Evolutionary conservation across 805 yeast genomes (phyloP).

Genomic region (Monosporozyma aerobia): DNA sequence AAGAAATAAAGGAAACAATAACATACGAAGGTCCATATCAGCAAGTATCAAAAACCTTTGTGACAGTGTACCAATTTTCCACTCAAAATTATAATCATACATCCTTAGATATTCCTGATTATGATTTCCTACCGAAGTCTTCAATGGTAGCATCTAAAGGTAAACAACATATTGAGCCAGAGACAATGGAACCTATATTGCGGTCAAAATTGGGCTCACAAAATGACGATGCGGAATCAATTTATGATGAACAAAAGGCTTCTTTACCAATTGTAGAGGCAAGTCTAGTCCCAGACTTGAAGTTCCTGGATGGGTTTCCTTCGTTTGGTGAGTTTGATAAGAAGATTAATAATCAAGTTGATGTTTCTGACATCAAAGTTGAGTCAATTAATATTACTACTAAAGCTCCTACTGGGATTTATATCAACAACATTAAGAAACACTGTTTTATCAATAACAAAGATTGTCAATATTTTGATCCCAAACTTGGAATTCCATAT

Average conservation of each 20-base stretch:
- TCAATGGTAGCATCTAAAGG: background rate
- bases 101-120: background rate
- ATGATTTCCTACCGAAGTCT: slow-evolving; percentile 2
- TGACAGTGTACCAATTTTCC: slow-evolving; percentile 27
- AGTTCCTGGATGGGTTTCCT: slow-evolving; percentile 33
- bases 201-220: background rate
- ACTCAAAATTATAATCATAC: background rate
- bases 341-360: slow-evolving; percentile 34
- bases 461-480: slow-evolving; percentile 75
- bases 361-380: slow-evolving; percentile 38
- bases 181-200: background rate
- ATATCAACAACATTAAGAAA: slow-evolving; percentile 53
- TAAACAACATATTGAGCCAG: background rate
- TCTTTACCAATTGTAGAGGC: slow-evolving; percentile 25
- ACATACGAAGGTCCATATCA: slow-evolving; percentile 62
- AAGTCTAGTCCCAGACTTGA: slow-evolving; percentile 35
- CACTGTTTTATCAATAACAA: slow-evolving; percentile 65
- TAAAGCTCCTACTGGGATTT: slow-evolving; percentile 66
- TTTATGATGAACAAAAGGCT: background rate
- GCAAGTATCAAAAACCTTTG: slow-evolving; percentile 44
- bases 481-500: slow-evolving; percentile 80
- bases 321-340: slow-evolving; percentile 51
- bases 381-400: slow-evolving; percentile 48
- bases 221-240: background rate
- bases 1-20: slow-evolving; percentile 10